Evolutionary conservation across 169 alveolate species (phyloP).

Genomic region (Plasmodium sp.): DNA sequence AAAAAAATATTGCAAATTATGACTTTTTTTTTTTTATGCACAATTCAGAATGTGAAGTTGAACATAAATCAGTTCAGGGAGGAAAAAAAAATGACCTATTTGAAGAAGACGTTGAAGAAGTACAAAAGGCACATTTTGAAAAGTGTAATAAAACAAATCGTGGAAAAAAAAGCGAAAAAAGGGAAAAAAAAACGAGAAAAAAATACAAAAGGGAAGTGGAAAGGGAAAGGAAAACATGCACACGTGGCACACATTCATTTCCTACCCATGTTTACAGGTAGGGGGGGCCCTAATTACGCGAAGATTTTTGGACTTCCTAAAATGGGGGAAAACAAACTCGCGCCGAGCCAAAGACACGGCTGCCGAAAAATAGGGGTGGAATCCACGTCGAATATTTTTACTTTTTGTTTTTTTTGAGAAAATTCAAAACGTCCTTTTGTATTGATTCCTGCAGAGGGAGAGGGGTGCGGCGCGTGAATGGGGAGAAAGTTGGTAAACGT

Average conservation of each 20-base stretch:
- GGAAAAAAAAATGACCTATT: constrained; percentile 6
- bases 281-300: constrained; percentile 1
- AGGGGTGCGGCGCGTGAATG: background rate
- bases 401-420: constrained; percentile 18
- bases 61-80: background rate
- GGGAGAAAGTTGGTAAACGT: background rate
- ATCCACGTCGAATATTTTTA: background rate
- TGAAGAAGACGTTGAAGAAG: constrained; percentile 14
- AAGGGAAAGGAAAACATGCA: background rate
- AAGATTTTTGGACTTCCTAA: constrained; percentile 1
- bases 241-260: background rate
- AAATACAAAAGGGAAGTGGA: background rate
- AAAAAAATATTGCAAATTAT: background rate
- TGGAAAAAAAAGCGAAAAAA: background rate
- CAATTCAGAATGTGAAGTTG: constrained; percentile 12
- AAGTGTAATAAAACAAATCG: constrained; percentile 4
- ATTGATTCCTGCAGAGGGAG: constrained; percentile 35
- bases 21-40: background rate
- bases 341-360: background rate
- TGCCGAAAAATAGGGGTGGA: constrained; percentile 9
- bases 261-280: constrained; percentile 2
- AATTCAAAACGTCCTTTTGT: constrained; percentile 55
- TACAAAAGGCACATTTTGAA: background rate
- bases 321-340: constrained; percentile 11
- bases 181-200: background rate